Conservation (phyloP, 345 rosid genomes). For the Gynandropsis gynandra region DNA sequence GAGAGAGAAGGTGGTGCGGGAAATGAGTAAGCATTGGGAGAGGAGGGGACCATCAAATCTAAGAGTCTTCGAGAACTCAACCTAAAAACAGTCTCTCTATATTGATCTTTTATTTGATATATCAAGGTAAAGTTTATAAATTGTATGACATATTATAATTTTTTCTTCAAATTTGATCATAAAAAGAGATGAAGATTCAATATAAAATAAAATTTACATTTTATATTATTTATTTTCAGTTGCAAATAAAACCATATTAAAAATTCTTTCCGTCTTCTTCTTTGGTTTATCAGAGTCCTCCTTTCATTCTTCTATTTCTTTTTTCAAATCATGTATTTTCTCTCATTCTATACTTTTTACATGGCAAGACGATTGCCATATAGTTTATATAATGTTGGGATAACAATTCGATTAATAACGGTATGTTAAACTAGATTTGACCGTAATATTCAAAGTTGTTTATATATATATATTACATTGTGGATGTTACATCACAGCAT, state of each 20-base stretch:
- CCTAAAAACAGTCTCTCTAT: conserved; percentile 1
- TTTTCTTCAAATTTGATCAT: neutral
- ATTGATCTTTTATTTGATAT: neutral
- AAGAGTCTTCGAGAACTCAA: conserved; percentile 21
- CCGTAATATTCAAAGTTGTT: no score
- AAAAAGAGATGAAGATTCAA: no score
- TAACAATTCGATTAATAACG: no score
- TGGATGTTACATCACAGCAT: no score
- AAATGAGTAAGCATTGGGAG: conserved; percentile 6
- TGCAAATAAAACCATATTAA: neutral
- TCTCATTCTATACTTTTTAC: no score
- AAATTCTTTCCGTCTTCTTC: no score
- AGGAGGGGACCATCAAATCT: conserved; percentile 29
- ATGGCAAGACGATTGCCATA: no score
- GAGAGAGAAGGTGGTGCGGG: neutral
- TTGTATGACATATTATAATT: neutral
- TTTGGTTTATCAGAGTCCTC: no score
- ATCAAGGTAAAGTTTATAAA: neutral
- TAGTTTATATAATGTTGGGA: no score
- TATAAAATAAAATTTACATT: neutral
- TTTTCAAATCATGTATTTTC: no score
- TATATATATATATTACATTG: neutral
- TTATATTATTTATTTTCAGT: neutral
- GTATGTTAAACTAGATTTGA: no score
- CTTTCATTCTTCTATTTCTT: no score